These are phyloP conservation scores for Rhizopus delemar DNA, from an alignment of 371 early-diverging fungal genomes.

Conservation along the genomic window DNA sequence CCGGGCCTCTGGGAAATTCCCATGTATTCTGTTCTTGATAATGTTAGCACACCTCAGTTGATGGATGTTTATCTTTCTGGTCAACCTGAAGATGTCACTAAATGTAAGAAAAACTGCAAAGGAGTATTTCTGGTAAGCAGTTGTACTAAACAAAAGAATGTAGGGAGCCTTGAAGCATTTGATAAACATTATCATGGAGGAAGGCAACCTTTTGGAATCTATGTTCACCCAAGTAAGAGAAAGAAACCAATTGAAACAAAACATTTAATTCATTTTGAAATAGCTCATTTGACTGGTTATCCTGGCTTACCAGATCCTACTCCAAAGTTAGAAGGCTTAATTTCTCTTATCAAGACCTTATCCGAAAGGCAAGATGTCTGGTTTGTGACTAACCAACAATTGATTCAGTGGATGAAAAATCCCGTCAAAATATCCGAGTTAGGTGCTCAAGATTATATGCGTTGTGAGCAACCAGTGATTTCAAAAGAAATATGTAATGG, in stretches of 20 bases:
- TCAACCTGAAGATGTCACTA: constrained; percentile 40
- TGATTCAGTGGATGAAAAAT: constrained; percentile 67
- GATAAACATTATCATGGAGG: constrained; percentile 62
- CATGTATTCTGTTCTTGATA: constrained; percentile 53
- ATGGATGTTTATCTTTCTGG: constrained; percentile 73
- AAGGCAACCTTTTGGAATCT: constrained; percentile 71
- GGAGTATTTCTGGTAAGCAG: neutral
- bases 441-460: constrained; percentile 56
- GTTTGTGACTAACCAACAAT: constrained; percentile 68
- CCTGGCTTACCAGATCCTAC: constrained; percentile 48
- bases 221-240: constrained; percentile 55
- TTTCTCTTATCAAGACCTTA: constrained; percentile 47
- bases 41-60: constrained; percentile 45
- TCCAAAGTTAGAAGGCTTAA: constrained; percentile 38
- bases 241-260: neutral
- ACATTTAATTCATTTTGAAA: neutral
- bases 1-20: constrained; percentile 78
- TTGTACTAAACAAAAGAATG: neutral
- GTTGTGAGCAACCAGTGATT: constrained; percentile 58
- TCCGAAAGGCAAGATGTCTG: constrained; percentile 57
- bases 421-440: constrained; percentile 64
- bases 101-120: constrained; percentile 34
- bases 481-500: constrained; percentile 76
- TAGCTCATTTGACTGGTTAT: constrained; percentile 53
- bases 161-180: constrained; percentile 52